Evolutionary conservation across 495 filamentous ascomycete species (phyloP).

Genomic region (Penicillium maclennaniae): DNA sequence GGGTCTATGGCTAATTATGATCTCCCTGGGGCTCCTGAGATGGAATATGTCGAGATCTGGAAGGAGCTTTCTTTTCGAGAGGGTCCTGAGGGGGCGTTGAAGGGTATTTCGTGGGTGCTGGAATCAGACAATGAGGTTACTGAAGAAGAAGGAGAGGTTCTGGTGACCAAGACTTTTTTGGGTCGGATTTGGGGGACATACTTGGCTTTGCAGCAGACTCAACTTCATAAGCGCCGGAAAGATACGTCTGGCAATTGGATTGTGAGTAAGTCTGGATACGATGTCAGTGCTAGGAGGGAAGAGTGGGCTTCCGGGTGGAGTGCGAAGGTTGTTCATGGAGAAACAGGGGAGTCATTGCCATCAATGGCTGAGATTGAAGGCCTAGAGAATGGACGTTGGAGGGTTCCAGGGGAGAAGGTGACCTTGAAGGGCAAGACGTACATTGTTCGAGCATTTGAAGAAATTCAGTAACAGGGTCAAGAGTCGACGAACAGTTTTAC

Average conservation of each 20-base stretch:
- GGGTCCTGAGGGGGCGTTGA: constrained; percentile 18
- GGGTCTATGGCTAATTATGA: constrained; percentile 40
- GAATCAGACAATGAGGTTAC: constrained; percentile 25
- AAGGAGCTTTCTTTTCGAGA: constrained; percentile 28
- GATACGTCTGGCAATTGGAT: constrained; percentile 16
- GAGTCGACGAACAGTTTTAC: neutral
- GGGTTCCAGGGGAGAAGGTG: constrained; percentile 23
- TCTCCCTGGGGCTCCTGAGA: constrained; percentile 30
- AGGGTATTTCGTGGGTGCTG: constrained; percentile 35
- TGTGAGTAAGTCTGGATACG: constrained; percentile 24
- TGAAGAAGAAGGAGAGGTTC: constrained; percentile 20
- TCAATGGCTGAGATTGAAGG: constrained; percentile 19
- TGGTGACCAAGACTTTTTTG: constrained; percentile 33
- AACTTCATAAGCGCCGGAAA: constrained; percentile 14
- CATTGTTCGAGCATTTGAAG: constrained; percentile 36
- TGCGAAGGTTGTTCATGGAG: constrained; percentile 28
- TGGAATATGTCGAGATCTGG: constrained; percentile 42
- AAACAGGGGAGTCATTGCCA: constrained; percentile 19
- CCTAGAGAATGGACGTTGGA: constrained; percentile 13
- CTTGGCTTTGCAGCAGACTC: constrained; percentile 33
- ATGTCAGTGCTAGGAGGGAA: constrained; percentile 37
- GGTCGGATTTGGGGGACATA: constrained; percentile 37
- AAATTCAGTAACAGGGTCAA: constrained; percentile 8
- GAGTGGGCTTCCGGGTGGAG: constrained; percentile 31
- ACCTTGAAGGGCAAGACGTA: constrained; percentile 25